Evolutionary conservation across 2,329 filamentous ascomycete species (phyloP).

Genomic region (Calonectria hawksworthii): DNA sequence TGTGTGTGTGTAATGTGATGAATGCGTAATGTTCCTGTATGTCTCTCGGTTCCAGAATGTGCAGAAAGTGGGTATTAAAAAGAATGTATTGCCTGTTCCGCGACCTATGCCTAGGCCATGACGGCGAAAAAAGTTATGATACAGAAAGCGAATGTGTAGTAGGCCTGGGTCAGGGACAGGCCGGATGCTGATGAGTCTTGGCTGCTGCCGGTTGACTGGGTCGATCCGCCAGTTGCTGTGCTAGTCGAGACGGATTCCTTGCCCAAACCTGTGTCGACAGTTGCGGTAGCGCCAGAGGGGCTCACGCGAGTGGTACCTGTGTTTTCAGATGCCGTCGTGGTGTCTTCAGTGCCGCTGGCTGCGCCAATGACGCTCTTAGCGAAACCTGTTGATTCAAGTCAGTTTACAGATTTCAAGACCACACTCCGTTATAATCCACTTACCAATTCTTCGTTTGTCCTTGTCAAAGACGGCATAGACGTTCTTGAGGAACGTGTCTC

Average conservation of each 20-base stretch:
- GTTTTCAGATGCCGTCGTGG: slow-evolving; percentile 13
- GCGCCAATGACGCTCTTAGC: slow-evolving; percentile 35
- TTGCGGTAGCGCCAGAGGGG: slow-evolving; percentile 30
- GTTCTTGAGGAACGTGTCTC: slow-evolving; percentile 90
- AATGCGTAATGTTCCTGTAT: slow-evolving; percentile 25
- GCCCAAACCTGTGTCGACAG: slow-evolving; percentile 36
- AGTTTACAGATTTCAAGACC: slow-evolving; percentile 3
- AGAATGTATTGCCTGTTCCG: slow-evolving; percentile 40
- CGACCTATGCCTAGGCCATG: slow-evolving; percentile 35
- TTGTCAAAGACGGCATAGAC: slow-evolving; percentile 90
- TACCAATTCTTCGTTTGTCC: slow-evolving; percentile 75
- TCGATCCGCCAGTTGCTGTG: slow-evolving; percentile 38
- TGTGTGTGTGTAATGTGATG: not conserved
- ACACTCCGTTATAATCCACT: slow-evolving; percentile 35
- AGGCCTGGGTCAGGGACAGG: slow-evolving; percentile 35
- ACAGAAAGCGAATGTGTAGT: slow-evolving; percentile 46
- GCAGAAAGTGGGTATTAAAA: slow-evolving; percentile 42
- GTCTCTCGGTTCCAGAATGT: slow-evolving; percentile 24
- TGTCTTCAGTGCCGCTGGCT: slow-evolving; percentile 24
- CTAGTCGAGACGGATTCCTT: slow-evolving; percentile 42
- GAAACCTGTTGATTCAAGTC: slow-evolving; percentile 37
- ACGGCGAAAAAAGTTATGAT: slow-evolving; percentile 44
- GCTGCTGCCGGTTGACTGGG: slow-evolving; percentile 37
- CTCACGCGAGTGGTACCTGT: slow-evolving; percentile 33
- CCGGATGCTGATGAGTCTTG: slow-evolving; percentile 41